Base-by-base conservation (phyloP, 805 yeast genomes). In the Schwanniomyces pseudopolymorphus region DNA sequence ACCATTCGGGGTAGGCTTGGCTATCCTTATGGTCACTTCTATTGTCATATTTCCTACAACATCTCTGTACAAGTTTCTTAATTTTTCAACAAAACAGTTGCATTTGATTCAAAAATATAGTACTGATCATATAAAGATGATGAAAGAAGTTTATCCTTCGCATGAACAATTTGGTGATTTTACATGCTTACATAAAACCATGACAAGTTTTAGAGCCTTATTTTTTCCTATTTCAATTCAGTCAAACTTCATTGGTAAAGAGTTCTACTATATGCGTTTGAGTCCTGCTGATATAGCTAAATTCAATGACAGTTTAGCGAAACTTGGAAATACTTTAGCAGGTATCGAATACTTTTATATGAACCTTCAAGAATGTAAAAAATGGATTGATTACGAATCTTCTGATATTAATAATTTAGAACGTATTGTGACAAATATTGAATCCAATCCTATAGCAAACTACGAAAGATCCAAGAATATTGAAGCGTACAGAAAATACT, bases 41-140 rank as follows among this genome's bases (percentile, higher is more conserved):
- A 31, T 55, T 2, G 22, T 66, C 8, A 47, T 67, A 2, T 66
- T 58, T 48, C 73, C 73, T 1, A 51, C 53, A 14, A 62, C 71
- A 3, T 52, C 72, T 58, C 39, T 36, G 39, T 36, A 36, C 25
- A 36, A 36, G 20, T 20, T 10, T 4, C 25, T 36, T 36, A 45
- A 46, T n/a, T 62, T 58, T 8, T 41, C 52, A n/a, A 36, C 45
- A 1, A 51, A 45, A 6, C 46, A 52, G 2, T 47, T 63, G 36
- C 45, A 45, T 25, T 47, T 45, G 2, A 44, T 63, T 8, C 41
- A 46, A 20, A 46, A 40, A 3, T 51, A 58, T 3, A 47, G 51
- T 16, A 46, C 47, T 11, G 57, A 57, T 25, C 60, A 67, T 40
- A 39, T 55, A 5, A 37, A 56, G 26, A 63, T 64, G 40, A 54